phyloP scores from a whole-genome alignment of 2,329 filamentous ascomycete species.

The Alternaria longipes region DNA sequence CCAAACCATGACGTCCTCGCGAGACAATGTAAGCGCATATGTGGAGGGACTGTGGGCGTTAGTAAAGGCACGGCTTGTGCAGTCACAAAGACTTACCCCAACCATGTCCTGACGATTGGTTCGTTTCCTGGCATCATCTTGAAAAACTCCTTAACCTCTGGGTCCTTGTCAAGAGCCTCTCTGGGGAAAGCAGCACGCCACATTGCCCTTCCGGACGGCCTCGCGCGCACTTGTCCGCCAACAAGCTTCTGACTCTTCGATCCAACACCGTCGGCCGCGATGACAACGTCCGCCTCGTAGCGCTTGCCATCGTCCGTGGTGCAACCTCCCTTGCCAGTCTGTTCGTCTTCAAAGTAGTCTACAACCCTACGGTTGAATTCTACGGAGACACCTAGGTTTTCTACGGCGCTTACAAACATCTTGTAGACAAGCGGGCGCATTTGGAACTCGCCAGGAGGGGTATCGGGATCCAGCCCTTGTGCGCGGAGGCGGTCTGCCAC shows the following conservation, averaged over 20 bases:
- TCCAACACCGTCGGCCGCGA: constrained; percentile 55
- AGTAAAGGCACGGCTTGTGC: constrained; percentile 3
- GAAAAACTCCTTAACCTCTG: constrained; percentile 59
- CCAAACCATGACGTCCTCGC: constrained; percentile 60
- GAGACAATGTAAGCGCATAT: constrained; percentile 57
- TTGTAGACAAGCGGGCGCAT: constrained; percentile 65
- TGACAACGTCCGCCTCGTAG: constrained; percentile 55
- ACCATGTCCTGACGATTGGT: constrained; percentile 57
- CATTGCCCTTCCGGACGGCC: constrained; percentile 51
- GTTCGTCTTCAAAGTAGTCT: constrained; percentile 57
- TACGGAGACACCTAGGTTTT: constrained; percentile 55
- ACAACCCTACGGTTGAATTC: constrained; percentile 55
- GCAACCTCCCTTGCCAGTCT: constrained; percentile 48
- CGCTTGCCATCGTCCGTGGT: constrained; percentile 52
- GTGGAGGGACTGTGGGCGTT: constrained; percentile 46
- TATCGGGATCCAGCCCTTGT: constrained; percentile 57
- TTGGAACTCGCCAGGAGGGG: constrained; percentile 64
- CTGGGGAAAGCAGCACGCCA: constrained; percentile 54
- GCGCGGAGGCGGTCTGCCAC: constrained; percentile 61
- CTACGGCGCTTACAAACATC: constrained; percentile 63
- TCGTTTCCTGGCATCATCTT: constrained; percentile 54
- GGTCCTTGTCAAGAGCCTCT: constrained; percentile 56
- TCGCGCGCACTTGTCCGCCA: constrained; percentile 55
- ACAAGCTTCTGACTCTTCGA: constrained; percentile 58
- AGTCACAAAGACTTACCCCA: constrained; percentile 43